Base-by-base conservation (phyloP, 352 stramenopile genomes). In the Phytopythium ostracodes region DNA sequence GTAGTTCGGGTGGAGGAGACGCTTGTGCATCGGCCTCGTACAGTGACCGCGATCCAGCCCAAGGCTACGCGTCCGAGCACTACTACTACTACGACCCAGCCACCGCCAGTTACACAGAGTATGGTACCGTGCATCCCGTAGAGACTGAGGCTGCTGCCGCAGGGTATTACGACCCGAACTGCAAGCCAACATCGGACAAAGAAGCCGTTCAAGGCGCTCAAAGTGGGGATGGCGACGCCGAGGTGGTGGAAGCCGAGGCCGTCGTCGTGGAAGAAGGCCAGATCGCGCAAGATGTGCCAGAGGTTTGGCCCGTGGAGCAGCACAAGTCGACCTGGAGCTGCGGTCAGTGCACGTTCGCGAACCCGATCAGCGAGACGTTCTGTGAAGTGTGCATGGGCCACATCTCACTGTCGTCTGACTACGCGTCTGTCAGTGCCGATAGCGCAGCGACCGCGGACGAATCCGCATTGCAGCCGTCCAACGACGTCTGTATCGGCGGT, bases 311-410 rank as follows among this genome's bases (percentile, higher is more conserved):
- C 15, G 36, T 15, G 27, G 11, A 40, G 31, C 27, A 33, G 17
- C 8, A 14, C 8, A n/a, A 35, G 22, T 36, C 56, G n/a, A 68
- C 51, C n/a, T 87, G 77, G 77, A 79, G 64, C 40, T 87, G 75
- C 50, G 67, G 73, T 2, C 77, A 84, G 59, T 88, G 80, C 63
- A 88, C 80, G 8, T 89, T 70, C 56, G 38, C 76, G 15, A 89
- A 89, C 53, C 35, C 72, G n/a, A 73, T 85, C 54, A 73, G 65
- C 29, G 70, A 73, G n/a, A 74, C 78, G 2, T 89, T 88, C 64
- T 89, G 80, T 17, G 76, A 82, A 27, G 76, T 89, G 65, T 89
- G 80, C 43, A 62, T 72, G 18, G 75, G 72, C 18, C 80, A 88
- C 56, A 79, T 84, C 20, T 89, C 74, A 31, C 60, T 78, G 14